Conservation (phyloP, 176 grass and related monocot species). For the Avena eriantha region DNA sequence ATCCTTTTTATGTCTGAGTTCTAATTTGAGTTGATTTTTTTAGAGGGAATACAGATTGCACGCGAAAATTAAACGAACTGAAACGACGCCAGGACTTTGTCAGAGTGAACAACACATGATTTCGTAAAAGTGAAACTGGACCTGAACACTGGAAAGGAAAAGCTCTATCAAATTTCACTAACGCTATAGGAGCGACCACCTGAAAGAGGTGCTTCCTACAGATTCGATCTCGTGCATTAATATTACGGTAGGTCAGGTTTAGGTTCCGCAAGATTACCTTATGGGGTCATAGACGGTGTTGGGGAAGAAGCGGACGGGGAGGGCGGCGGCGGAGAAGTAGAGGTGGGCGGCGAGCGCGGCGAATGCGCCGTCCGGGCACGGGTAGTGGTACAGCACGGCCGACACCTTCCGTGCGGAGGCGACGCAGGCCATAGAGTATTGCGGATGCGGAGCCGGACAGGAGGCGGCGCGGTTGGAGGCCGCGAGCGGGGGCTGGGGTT, state of each 20-base stretch:
- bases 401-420: constrained; percentile 50
- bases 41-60: background rate
- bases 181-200: background rate
- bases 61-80: background rate
- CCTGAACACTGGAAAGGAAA: background rate
- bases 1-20: background rate
- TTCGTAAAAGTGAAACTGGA: background rate
- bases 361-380: constrained; percentile 91
- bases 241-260: background rate
- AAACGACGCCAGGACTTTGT: background rate
- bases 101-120: background rate
- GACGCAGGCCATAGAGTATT: constrained; percentile 38
- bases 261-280: constrained; percentile 48
- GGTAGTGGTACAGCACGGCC: constrained; percentile 94
- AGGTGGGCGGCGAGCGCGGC: constrained; percentile 93
- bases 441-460: background rate
- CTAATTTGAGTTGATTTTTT: background rate
- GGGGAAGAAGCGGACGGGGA: constrained; percentile 83
- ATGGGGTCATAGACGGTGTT: constrained; percentile 91
- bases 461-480: background rate
- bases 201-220: background rate
- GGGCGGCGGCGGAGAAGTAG: constrained; percentile 77
- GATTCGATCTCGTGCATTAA: background rate
- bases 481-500: background rate
- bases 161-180: background rate